These are phyloP conservation scores for Monosporascus sp. DNA, from an alignment of 2,329 filamentous ascomycete species.

Conservation along the genomic window DNA sequence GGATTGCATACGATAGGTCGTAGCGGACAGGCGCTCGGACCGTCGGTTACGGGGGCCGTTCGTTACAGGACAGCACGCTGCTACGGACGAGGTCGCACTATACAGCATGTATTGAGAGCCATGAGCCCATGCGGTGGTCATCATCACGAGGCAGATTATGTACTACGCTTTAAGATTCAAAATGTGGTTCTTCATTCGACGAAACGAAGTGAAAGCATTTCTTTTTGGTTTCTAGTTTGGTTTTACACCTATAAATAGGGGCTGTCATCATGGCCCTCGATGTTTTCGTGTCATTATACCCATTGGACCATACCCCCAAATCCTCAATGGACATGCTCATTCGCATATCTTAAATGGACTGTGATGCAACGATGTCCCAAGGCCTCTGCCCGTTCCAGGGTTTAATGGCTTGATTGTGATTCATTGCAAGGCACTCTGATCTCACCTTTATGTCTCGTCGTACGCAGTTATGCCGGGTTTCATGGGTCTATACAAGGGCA, in stretches of 20 bases:
- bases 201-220: conserved; percentile 14
- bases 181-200: too few species aligned
- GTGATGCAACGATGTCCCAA: neutral
- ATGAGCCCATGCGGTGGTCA: too few species aligned
- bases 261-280: neutral
- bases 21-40: too few species aligned
- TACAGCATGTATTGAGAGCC: too few species aligned
- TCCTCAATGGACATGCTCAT: neutral
- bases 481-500: conserved; percentile 11
- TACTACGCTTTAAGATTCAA: too few species aligned
- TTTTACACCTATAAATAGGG: neutral
- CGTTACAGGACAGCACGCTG: too few species aligned
- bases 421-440: conserved; percentile 1
- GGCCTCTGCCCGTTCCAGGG: conserved; percentile 5
- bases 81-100: too few species aligned
- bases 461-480: conserved; percentile 11
- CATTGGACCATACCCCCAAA: neutral
- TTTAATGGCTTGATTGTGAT: neutral
- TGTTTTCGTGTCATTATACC: neutral
- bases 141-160: too few species aligned
- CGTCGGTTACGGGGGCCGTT: too few species aligned
- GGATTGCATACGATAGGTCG: too few species aligned
- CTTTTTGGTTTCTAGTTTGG: neutral
- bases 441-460: conserved; percentile 14
- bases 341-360: neutral